Evolutionary conservation across 1,284 basidiomycete genomes (phyloP).

Genomic region (Ustilago curta): DNA sequence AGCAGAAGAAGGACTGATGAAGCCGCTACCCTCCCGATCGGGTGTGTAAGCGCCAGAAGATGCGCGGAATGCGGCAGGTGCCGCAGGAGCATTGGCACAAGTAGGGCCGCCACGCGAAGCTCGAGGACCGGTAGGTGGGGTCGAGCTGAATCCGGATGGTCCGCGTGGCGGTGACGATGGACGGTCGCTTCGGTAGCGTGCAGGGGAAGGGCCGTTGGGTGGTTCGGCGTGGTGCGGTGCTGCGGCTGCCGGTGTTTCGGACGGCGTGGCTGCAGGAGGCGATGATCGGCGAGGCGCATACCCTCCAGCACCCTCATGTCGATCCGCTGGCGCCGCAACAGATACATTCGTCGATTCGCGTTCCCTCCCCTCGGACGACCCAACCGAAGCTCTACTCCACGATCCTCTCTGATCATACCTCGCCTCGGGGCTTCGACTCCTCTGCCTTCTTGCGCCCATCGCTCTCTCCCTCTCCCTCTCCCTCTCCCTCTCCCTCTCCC

Average conservation of each 20-base stretch:
- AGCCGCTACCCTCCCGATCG: constrained; percentile 27
- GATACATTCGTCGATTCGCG: constrained; percentile 12
- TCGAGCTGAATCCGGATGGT: constrained; percentile 27
- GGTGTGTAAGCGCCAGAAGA: constrained; percentile 25
- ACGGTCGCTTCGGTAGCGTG: constrained; percentile 6
- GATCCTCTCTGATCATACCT: constrained; percentile 17
- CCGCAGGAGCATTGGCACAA: constrained; percentile 19
- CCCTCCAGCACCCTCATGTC: not conserved
- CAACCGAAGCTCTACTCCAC: constrained; percentile 21
- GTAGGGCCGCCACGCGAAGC: constrained; percentile 25
- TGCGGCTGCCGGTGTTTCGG: constrained; percentile 7
- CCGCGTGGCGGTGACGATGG: constrained; percentile 20
- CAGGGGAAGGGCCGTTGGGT: constrained; percentile 3
- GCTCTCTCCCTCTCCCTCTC: constrained; percentile 14
- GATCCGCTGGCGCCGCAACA: constrained; percentile 2
- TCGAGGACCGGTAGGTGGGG: constrained; percentile 39
- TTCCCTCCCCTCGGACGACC: constrained; percentile 26
- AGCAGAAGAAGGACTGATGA: constrained; percentile 17
- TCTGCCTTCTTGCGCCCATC: constrained; percentile 9
- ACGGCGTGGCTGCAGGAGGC: constrained; percentile 7
- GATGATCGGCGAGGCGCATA: constrained; percentile 5
- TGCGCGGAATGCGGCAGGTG: constrained; percentile 11
- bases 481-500: constrained; percentile 12
- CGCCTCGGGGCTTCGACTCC: constrained; percentile 34
- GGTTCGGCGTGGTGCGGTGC: constrained; percentile 3